phyloP scores from a whole-genome alignment of 2,329 filamentous ascomycete species.

The Aureobasidium sp. region DNA sequence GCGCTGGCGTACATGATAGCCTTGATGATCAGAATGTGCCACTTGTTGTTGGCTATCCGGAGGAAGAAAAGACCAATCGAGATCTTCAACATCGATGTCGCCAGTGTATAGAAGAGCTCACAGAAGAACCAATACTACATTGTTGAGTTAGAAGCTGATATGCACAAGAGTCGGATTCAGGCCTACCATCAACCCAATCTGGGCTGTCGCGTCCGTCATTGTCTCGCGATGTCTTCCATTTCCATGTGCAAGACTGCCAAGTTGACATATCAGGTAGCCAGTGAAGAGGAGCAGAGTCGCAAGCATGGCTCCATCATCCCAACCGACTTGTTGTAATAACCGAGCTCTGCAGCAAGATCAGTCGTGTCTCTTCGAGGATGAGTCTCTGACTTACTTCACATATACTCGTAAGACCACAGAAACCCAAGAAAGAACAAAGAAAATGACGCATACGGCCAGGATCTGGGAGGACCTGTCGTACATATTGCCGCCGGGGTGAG shows the following conservation, averaged over 20 bases:
- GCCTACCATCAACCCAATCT: slow-evolving; percentile 17
- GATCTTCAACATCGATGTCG: slow-evolving; percentile 43
- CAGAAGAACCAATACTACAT: slow-evolving; percentile 48
- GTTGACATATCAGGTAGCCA: slow-evolving; percentile 34
- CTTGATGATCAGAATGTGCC: slow-evolving; percentile 42
- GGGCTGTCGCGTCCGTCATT: slow-evolving; percentile 26
- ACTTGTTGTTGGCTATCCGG: slow-evolving; percentile 40
- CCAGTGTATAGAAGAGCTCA: slow-evolving; percentile 47
- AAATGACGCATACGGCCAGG: not conserved
- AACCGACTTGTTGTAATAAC: slow-evolving; percentile 33
- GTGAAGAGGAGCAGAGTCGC: slow-evolving; percentile 34
- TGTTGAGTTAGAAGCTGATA: not conserved
- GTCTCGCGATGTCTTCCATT: slow-evolving; percentile 33
- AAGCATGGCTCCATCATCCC: slow-evolving; percentile 39
- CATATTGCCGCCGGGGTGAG: not conserved
- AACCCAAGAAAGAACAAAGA: slow-evolving; percentile 11
- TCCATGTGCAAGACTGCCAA: slow-evolving; percentile 34
- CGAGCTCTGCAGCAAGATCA: slow-evolving; percentile 20
- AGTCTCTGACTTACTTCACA: slow-evolving; percentile 12
- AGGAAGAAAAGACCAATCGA: slow-evolving; percentile 49
- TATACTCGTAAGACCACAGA: slow-evolving; percentile 14
- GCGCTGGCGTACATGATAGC: slow-evolving; percentile 39
- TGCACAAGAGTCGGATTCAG: not conserved
- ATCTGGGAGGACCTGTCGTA: slow-evolving; percentile 7
- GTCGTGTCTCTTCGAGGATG: not conserved